Base-by-base conservation (phyloP, 2,329 filamentous ascomycete species). In the Trichoderma guizhouense region DNA sequence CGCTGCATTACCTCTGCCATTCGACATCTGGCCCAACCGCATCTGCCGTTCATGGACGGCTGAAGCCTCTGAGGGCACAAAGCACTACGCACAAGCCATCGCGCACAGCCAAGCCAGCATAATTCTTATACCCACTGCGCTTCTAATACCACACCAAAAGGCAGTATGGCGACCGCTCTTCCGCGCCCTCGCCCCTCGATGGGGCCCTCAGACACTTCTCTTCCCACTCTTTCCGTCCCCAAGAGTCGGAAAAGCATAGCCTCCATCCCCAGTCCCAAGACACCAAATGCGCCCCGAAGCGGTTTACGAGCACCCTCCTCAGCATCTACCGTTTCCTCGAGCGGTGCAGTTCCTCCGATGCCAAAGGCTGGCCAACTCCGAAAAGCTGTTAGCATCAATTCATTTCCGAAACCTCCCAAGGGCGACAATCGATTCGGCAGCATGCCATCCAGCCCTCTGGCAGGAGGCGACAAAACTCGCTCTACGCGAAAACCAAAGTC, bases 321-420 rank as follows among this genome's bases (percentile, higher is more conserved):
- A 28, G 83, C 77, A 67, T 63, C 86, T 47, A 83, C 86, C n/a
- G 85, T 87, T 51, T 85, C 88, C 34, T 84, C 85, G 43, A 83
- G 88, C 7, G 84, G 84, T 11, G 85, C 87, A 6, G 84, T 86
- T 64, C 81, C 91, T 12, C 87, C 89, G 6, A 85, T 88, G 18
- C 84, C 88, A 21, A 88, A 87, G 72, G 84, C 87, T 2, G 81
- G 86, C 7, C 86, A 89, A 1, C 82, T 98, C 70, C 90, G 94
- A 74, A 97, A 97, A 82, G 93, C 93, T 1, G 92, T 97, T 78
- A 98, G 95, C 85, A 97, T 98, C 78, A 95, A 95, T 79, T 91
- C 94, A 1, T 98, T 98, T 78, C 95, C 95, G 34, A 93, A 97
- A 75, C 95, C 95, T 15, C 95, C 95, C 15, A 91, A 91, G 75